Evolutionary conservation across 2,329 filamentous ascomycete genomes (phyloP).

Genomic region (Cordyceps tenuipes): DNA sequence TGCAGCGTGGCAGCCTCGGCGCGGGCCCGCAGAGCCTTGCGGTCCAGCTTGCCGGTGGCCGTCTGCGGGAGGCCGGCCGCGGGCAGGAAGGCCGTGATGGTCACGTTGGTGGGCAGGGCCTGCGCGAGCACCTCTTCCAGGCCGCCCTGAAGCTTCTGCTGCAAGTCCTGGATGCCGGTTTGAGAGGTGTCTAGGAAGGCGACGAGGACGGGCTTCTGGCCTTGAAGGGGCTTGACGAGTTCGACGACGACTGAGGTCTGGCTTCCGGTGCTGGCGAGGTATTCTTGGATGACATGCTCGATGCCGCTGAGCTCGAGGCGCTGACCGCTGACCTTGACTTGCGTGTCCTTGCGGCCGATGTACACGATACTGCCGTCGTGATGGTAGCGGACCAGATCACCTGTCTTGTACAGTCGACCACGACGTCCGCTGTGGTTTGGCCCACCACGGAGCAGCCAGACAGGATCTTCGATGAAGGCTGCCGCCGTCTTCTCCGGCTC

Average conservation of each 20-base stretch:
- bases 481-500: constrained; percentile 17
- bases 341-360: constrained; percentile 41
- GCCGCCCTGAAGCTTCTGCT: constrained; percentile 17
- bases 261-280: neutral
- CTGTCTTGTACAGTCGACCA: constrained; percentile 14
- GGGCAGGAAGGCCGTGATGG: constrained; percentile 16
- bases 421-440: constrained; percentile 13
- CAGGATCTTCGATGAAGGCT: constrained; percentile 31
- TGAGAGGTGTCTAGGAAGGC: neutral
- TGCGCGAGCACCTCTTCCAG: constrained; percentile 16
- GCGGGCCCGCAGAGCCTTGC: constrained; percentile 7
- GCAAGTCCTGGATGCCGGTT: neutral
- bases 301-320: constrained; percentile 32
- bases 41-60: constrained; percentile 14
- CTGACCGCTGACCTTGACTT: constrained; percentile 47
- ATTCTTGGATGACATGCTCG: neutral
- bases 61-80: constrained; percentile 13
- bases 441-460: constrained; percentile 21
- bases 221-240: neutral
- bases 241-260: constrained; percentile 1
- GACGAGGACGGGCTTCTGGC: neutral
- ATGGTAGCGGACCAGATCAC: constrained; percentile 18
- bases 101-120: constrained; percentile 13
- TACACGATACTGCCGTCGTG: constrained; percentile 27
- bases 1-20: neutral